These are phyloP conservation scores for Aspergillus sp. DNA, from an alignment of 2,329 filamentous ascomycete species.

Conservation along the genomic window DNA sequence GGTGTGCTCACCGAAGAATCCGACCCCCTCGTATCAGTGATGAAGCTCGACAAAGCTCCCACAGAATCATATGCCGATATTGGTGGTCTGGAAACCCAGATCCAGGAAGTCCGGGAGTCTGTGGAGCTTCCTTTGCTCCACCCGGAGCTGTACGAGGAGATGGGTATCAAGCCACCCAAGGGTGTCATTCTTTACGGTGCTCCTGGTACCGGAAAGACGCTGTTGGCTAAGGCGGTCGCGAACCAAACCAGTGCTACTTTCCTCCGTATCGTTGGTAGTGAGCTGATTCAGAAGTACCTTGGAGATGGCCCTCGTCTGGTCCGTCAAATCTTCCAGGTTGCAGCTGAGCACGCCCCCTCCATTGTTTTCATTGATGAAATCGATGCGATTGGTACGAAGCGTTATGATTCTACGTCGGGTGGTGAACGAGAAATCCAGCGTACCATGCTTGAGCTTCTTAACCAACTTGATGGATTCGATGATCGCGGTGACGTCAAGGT, in stretches of 20 bases:
- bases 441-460: constrained; percentile 97
- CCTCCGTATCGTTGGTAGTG: constrained; percentile 92
- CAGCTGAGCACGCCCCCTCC: constrained; percentile 91
- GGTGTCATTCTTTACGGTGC: constrained; percentile 98
- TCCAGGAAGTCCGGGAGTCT: constrained; percentile 96
- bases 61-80: constrained; percentile 99
- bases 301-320: constrained; percentile 94
- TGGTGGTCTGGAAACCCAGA: constrained; percentile 90
- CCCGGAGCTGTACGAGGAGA: constrained; percentile 97
- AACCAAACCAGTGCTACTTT: constrained; percentile 99
- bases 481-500: constrained; percentile 99
- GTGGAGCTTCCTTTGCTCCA: constrained; percentile 94
- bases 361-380: constrained; percentile 99
- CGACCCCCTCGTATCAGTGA: constrained; percentile 92
- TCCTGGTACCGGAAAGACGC: constrained; percentile 93
- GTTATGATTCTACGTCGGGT: constrained; percentile 95
- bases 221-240: constrained; percentile 93
- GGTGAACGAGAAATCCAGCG: constrained; percentile 97
- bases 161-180: constrained; percentile 99
- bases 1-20: constrained; percentile 96
- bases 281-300: constrained; percentile 97
- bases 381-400: constrained; percentile 97
- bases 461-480: constrained; percentile 98
- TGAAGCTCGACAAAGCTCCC: constrained; percentile 98
- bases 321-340: constrained; percentile 86